phyloP scores from a whole-genome alignment of 2,329 filamentous ascomycete species.

The Colletotrichum gloeosporioides region DNA sequence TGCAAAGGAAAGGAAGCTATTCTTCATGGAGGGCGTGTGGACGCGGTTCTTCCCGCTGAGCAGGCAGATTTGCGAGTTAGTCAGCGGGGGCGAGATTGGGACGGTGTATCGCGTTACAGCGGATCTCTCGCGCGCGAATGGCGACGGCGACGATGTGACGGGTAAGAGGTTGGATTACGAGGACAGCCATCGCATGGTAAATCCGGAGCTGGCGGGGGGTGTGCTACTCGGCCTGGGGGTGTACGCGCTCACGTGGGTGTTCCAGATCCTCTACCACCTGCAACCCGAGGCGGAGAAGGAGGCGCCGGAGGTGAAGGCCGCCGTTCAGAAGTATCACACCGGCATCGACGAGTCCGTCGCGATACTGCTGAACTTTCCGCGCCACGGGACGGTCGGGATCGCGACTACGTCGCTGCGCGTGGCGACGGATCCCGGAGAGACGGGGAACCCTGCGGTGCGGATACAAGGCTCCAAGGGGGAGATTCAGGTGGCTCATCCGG shows the following conservation, averaged over 20 bases:
- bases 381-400: conserved; percentile 71
- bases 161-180: conserved; percentile 53
- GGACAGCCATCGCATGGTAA: conserved; percentile 77
- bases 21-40: conserved; percentile 90
- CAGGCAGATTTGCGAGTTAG: conserved; percentile 72
- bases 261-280: conserved; percentile 85
- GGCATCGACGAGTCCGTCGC: conserved; percentile 79
- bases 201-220: conserved; percentile 81
- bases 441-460: conserved; percentile 71
- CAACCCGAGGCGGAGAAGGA: conserved; percentile 73
- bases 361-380: conserved; percentile 77
- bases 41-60: conserved; percentile 87
- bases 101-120: conserved; percentile 64
- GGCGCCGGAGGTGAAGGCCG: conserved; percentile 69
- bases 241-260: conserved; percentile 89
- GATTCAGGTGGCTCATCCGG: conserved; percentile 77
- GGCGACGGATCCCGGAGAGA: conserved; percentile 61
- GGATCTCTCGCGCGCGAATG: conserved; percentile 65
- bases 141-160: conserved; percentile 49
- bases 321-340: conserved; percentile 75
- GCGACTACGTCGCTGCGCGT: conserved; percentile 71
- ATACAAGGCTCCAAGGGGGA: conserved; percentile 84
- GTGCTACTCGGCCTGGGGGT: conserved; percentile 84
- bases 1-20: conserved; percentile 73
- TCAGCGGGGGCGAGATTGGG: conserved; percentile 59